These are phyloP conservation scores for Sanghuangporus sanghuang DNA, from an alignment of 1,284 basidiomycete species.

Conservation along the genomic window DNA sequence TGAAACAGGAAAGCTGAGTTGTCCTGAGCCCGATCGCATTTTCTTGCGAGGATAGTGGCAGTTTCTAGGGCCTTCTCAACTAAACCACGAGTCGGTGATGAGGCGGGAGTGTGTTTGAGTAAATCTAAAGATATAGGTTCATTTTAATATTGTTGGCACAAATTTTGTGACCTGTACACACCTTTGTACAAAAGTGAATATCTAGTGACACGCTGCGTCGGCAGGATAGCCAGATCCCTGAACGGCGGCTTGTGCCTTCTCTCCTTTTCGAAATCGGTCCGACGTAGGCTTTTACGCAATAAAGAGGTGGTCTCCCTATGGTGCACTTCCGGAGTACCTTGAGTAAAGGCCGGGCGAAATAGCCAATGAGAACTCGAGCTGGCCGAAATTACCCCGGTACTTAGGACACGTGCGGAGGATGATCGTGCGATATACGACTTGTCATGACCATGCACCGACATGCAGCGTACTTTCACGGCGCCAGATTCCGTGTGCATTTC, in stretches of 20 bases:
- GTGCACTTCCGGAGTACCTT: not conserved
- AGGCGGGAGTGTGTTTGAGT: conserved; percentile 36
- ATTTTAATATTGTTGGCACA: not conserved
- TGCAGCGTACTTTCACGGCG: conserved; percentile 1
- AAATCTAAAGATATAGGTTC: conserved; percentile 30
- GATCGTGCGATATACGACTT: not conserved
- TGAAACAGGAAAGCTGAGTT: conserved; percentile 47
- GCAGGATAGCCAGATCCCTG: conserved; percentile 63
- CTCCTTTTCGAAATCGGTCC: conserved; percentile 11
- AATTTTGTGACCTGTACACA: conserved; percentile 27
- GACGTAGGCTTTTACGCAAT: conserved; percentile 11
- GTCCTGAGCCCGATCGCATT: conserved; percentile 60
- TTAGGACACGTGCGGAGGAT: not conserved
- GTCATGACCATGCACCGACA: conserved; percentile 4
- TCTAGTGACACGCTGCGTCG: conserved; percentile 63
- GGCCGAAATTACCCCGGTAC: not conserved
- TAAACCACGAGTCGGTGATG: conserved; percentile 39
- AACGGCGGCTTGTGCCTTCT: conserved; percentile 23
- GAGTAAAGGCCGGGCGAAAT: conserved; percentile 10
- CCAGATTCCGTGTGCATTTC: not conserved
- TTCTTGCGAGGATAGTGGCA: conserved; percentile 53
- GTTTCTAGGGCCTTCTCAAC: conserved; percentile 57
- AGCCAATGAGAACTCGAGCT: conserved; percentile 13
- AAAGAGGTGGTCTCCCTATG: conserved; percentile 1
- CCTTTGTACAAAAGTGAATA: conserved; percentile 66